Evolutionary conservation across 2,329 filamentous ascomycete genomes (phyloP), one percentile per base, ranked within the genome.

Genomic region (Fusarium citri): DNA sequence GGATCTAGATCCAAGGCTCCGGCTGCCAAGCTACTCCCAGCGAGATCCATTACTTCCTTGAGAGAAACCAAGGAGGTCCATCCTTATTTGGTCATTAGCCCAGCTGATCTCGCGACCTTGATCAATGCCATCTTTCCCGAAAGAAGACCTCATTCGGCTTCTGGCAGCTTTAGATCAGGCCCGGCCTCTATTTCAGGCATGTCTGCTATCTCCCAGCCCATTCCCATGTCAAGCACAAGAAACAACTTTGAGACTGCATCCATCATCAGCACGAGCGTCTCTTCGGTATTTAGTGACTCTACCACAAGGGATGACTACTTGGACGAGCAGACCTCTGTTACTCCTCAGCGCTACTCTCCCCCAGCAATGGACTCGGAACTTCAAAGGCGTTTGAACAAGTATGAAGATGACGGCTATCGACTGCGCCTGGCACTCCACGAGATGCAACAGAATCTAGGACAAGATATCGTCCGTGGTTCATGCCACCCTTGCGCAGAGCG

Each of bases 51-150:
- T 67, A 91, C 90, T 8, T 93, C 91, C 6, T 83, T 93, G 14
- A 84, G 91, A 66, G 92, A 94, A 78, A 94, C 91, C n/a, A 87
- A 87, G 22, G 91, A 94, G 78, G 91, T 94, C 12, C 92, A 92
- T 75, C 92, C 91, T 31, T 96, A 94, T 76, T 83, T 97, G 74
- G 91, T 95, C 34, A 81, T 97, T 70, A 93, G 92, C 76, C 89
- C 93, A 37, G 87, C 92, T 42, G 94, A 98, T 78, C 83, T 97
- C 70, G 84, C 92, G 37, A 94, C 93, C 5, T 82, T 97, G 73
- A 88, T 97, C 68, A 93, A 96, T 78, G 91, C 92, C 14, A 86
- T 98, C 16, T 97, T 94, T 76, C 94, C 94, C 1, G 91, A 93
- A 74, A 86, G 87, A 56, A 84, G 91, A 42, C 89, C 91, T 3